Evolutionary conservation across 148 eudicot species (phyloP), one percentile per base, ranked within the genome.

Genomic region (Silene conica): DNA sequence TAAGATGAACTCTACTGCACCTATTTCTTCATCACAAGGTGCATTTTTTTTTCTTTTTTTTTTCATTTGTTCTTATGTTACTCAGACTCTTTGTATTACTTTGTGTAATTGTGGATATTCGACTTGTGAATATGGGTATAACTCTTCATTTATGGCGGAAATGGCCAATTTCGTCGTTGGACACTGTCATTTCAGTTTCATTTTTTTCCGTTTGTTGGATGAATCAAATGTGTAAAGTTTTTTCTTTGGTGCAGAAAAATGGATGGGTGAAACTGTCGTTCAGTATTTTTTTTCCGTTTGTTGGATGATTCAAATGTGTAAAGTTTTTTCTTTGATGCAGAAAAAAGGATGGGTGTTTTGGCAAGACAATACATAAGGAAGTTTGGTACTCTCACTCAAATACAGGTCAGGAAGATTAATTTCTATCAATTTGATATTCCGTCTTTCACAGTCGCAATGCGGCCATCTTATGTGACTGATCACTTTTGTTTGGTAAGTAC

Each of bases 21-120:
- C 50, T 26, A 6, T 26, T 20, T 31, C 55, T 56, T 67, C 71
- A 55, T 0, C 45, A 20, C 52, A 65, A 65, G 71, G 77, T 74
- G 9, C 64, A 2, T 31, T 31, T 31, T 31, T 31, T 2, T 31
- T 3, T 2, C 4, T 3, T 31, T 31, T 31, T 31, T 5, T 31
- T 31, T 31, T 38, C 2, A 38, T 38, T 6, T 38, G 43, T 38
- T 38, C 43, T 6, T 38, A 6, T 31, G 34, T 31, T 31, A 31
- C 34, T 31, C 34, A 31, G 34, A 31, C 34, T 3, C 34, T 31
- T 31, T 2, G 2, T 26, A 26, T 26, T 26, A 26, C 28, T 1
- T 26, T 26, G 28, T 3, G 41, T 34, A 34, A 34, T 34, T 34
- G 1, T 34, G 41, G 41, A 34, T 3, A 34, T 34, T 34, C 41